Evolutionary conservation across 1,139 yeast genomes (phyloP), one percentile per base, ranked within the genome.

Genomic region (Geotrichum armillariae): DNA sequence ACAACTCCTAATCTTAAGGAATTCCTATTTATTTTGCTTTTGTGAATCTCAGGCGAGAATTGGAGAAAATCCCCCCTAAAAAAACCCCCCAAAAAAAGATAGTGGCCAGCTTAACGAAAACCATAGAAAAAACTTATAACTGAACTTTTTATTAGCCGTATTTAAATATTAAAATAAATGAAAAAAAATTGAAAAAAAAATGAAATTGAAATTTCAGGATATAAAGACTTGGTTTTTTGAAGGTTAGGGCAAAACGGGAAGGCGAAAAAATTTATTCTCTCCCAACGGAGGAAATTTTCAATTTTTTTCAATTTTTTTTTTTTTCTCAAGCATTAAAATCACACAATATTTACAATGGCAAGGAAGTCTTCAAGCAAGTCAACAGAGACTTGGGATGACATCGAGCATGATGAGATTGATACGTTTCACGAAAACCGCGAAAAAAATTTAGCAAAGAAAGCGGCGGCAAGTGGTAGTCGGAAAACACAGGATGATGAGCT

Each of bases 1-100:
- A 40, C 43, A 0, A 74, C 79, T 1, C 81, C 82, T 8, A 31
- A 14, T 41, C 59, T 23, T 41, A 33, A 43, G 41, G 23, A n/a
- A 12, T 6, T 4, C 25, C 17, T 33, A 35, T 21, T 43, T 29
- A 35, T n/a, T 29, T 37, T 34, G 34, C 34, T 34, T 34, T 37
- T 9, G 21, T 27, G 12, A 12, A 21, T 35, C 23, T n/a, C 5
- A n/a, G 17, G 18, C 6, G 27, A 23, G 31, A 12, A 14, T 18
- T 12, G 39, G 31, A 37, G 41, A 12, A 14, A 5, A 23, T 16
- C 33, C 17, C 6, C 6, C 12, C 27, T 14, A 14, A 12, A 33
- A 41, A 22, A 16, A 5, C 4, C 6, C 5, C 17, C 12, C 18
- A 20, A 32, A 41, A 22, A 41, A 32, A 32, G 21, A 32, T 11